These are phyloP conservation scores for Stagonosporopsis tanaceti DNA, from an alignment of 2,329 filamentous ascomycete species.

Conservation along the genomic window DNA sequence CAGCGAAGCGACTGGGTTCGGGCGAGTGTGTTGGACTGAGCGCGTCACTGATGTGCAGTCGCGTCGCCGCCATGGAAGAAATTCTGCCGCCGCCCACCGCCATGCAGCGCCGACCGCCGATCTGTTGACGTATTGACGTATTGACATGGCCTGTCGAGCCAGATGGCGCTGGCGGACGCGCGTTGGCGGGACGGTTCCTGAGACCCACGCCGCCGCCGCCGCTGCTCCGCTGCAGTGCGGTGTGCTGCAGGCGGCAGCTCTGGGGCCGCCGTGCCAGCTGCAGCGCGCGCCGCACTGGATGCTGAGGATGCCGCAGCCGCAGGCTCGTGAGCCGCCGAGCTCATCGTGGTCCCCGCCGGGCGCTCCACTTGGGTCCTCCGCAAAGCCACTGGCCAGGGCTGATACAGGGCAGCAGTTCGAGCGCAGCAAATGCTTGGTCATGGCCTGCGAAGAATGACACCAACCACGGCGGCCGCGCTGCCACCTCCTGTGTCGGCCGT, in stretches of 20 bases:
- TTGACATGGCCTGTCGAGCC: neutral
- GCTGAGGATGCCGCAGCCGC: neutral
- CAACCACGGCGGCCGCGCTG: slow-evolving; percentile 10
- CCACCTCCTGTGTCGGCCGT: slow-evolving; percentile 1
- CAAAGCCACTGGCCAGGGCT: slow-evolving; percentile 6
- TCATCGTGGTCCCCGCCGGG: slow-evolving; percentile 9
- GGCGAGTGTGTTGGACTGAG: slow-evolving; percentile 1
- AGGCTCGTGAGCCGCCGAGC: slow-evolving; percentile 9
- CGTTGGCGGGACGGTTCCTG: slow-evolving; percentile 13
- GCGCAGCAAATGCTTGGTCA: slow-evolving; percentile 3
- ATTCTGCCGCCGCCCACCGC: slow-evolving; percentile 15
- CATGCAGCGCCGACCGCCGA: slow-evolving; percentile 6
- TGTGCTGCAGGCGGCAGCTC: slow-evolving; percentile 1
- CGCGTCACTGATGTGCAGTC: slow-evolving; percentile 14
- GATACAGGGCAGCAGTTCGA: slow-evolving; percentile 13
- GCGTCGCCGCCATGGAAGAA: slow-evolving; percentile 5
- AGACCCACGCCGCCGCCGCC: slow-evolving; percentile 5
- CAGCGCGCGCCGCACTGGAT: neutral
- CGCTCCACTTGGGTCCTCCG: slow-evolving; percentile 10
- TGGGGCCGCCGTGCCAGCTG: neutral
- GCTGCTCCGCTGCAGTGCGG: neutral
- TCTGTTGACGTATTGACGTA: slow-evolving; percentile 5
- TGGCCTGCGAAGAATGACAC: slow-evolving; percentile 22
- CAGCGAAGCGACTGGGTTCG: neutral
- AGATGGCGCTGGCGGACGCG: slow-evolving; percentile 16